A percentile compares a stretch with the other conserved stretches of the same genome.
These are phyloP conservation scores for Silene uniflora DNA, from an alignment of 148 eudicot genomes.

Conservation along the genomic window DNA sequence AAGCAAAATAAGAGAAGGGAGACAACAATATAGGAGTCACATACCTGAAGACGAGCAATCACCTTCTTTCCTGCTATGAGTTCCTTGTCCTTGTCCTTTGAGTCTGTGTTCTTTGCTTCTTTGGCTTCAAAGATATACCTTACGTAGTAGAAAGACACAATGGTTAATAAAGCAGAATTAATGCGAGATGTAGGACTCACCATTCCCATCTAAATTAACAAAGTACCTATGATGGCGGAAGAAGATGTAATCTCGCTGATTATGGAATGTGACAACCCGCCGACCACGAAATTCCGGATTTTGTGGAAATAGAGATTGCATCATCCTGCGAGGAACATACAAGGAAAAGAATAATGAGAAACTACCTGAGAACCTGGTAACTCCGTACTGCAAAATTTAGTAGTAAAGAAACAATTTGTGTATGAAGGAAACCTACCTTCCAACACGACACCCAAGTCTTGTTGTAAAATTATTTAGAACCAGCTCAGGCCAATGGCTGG, in stretches of 20 bases:
- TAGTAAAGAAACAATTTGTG: constrained; percentile 1
- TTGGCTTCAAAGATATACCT: constrained; percentile 86
- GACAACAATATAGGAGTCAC: not conserved
- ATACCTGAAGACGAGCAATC: constrained; percentile 81
- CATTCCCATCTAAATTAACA: not conserved
- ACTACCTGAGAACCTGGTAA: not conserved
- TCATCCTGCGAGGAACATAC: constrained; percentile 43
- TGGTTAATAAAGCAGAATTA: constrained; percentile 13
- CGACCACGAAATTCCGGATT: constrained; percentile 89
- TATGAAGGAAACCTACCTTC: constrained; percentile 49
- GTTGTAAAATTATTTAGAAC: constrained; percentile 84
- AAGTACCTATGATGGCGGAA: constrained; percentile 92
- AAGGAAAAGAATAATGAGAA: constrained; percentile 16
- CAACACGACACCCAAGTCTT: constrained; percentile 77
- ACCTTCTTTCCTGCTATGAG: constrained; percentile 41
- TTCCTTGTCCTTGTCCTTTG: constrained; percentile 43
- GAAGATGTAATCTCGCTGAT: constrained; percentile 93
- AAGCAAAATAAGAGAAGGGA: not conserved
- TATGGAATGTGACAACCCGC: constrained; percentile 93
- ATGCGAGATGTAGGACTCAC: not conserved
- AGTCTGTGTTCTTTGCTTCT: constrained; percentile 49
- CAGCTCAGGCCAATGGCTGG: constrained; percentile 86
- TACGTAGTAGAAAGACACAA: constrained; percentile 8
- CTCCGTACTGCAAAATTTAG: not conserved
- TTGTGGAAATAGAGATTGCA: constrained; percentile 91